Base-by-base conservation (phyloP, 345 rosid genomes). In the Hevea brasiliensis region DNA sequence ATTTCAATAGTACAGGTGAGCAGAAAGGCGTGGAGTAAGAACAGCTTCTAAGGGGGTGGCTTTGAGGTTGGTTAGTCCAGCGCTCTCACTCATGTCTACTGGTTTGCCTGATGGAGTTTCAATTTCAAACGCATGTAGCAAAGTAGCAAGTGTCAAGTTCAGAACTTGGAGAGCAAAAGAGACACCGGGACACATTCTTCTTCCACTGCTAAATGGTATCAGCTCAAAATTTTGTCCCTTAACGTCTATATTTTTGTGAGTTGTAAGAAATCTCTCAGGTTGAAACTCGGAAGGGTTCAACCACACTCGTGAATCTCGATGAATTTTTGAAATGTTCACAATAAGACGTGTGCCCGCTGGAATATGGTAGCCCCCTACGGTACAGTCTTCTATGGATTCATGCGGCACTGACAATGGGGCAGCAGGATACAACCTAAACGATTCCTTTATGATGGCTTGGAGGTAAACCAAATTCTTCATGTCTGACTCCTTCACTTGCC, bases 401-500 rank as follows among this genome's bases (percentile, higher is more conserved):
- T 56, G 70, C 0, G 72, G 65, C 10, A 51, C 0, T 4, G 40
- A 27, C 27, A 58, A 54, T 1, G 73, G 69, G 5, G n/a, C 77
- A 2, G 77, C 40, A 0, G 76, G 76, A 58, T 77, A 78, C 7
- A 82, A 32, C 10, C 82, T 61, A 9, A 78, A 11, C 0, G 82
- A 23, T 69, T 82, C 82, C 42, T 75, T 78, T 1, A 75, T 0
- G 4, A 75, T 40, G 0, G 80, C 78, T 68, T 72, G 80, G 23
- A 83, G 73, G 61, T 77, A 83, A 10, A 42, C 71, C 20, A 83
- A 60, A 10, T 68, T 77, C 23, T 48, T n/a, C 0, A 68, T 3
- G 56, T 83, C 84, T 26, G 77, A 72, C 44, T 77, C 81, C 0
- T 29, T 11, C 18, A 77, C 73, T 27, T 45, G 72, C n/a, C 82